Conservation (phyloP, 257 asterid genomes). For the Salvia rosmarinus region DNA sequence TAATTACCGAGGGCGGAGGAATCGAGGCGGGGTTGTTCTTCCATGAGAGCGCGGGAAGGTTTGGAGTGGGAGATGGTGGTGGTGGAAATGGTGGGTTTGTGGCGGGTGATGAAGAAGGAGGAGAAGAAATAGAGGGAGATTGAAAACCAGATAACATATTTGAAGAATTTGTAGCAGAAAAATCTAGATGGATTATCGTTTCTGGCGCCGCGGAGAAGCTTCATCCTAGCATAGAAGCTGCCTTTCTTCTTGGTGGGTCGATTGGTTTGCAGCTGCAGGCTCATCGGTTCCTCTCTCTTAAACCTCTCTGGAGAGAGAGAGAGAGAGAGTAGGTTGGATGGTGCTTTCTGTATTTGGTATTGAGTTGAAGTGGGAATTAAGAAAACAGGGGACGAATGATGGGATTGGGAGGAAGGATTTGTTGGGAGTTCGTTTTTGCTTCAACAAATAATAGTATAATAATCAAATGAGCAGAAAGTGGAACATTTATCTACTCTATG, state of each 20-base stretch:
- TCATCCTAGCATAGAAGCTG: conserved; percentile 73
- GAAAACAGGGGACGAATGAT: conserved; percentile 43
- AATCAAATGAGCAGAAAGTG: not conserved
- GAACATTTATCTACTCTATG: conserved; percentile 15
- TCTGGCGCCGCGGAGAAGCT: conserved; percentile 42
- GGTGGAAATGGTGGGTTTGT: conserved; percentile 46
- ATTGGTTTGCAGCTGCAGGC: conserved; percentile 39
- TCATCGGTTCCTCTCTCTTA: conserved; percentile 31
- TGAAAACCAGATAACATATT: conserved; percentile 74
- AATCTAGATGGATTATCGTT: conserved; percentile 25
- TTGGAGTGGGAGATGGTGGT: conserved; percentile 49
- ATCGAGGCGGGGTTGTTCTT: conserved; percentile 34
- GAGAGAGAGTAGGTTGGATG: conserved; percentile 44
- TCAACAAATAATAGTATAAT: conserved; percentile 25
- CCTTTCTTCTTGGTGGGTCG: conserved; percentile 54
- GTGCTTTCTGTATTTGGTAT: conserved; percentile 59
- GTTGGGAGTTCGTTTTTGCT: conserved; percentile 61
- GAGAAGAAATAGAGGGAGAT: conserved; percentile 60
- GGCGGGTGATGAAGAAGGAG: conserved; percentile 56
- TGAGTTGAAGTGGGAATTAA: conserved; percentile 51
- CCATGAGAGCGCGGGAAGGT: conserved; percentile 69
- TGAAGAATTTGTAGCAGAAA: conserved; percentile 57
- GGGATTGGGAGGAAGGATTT: conserved; percentile 26
- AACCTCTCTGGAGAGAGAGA: conserved; percentile 35
- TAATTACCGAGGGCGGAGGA: conserved; percentile 30